Base-by-base conservation (phyloP, 1,284 basidiomycete species). In the Trametes hirsuta region DNA sequence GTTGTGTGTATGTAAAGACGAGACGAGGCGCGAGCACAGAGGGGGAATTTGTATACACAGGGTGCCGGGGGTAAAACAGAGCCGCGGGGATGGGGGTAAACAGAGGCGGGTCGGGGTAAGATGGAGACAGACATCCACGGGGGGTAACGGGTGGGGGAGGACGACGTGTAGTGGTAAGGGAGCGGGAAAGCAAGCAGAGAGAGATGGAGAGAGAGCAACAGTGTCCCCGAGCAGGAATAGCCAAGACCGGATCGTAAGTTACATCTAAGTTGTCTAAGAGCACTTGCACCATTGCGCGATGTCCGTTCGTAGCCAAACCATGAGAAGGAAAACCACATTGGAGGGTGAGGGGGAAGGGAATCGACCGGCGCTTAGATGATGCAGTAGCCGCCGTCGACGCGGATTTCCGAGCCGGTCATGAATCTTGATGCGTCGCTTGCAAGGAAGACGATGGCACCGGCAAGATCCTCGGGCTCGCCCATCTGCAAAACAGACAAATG, bases 321-420 rank as follows among this genome's bases (percentile, higher is more conserved):
- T 22, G 34, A 44, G 30, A 44, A 21, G 24, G 24, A 18, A 39
- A 48, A 55, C 37, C 36, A 35, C 10, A 25, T 11, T 30, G 30
- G 30, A 30, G 41, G 14, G 18, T n/a, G 50, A 12, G 34, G 24
- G 35, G 46, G 34, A 30, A 11, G 2, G 22, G 37, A 8, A 8
- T 8, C 5, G 30, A 8, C 30, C 5, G 30, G 22, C 46, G 51
- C 47, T 81, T 80, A 91, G 65, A 91, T 80, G 55, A 80, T 68
- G 72, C 87, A 89, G 73, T 95, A 95, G 22, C 93, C 94, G 25
- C 94, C 94, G 69, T 96, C 94, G 45, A 96, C 87, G 15, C 88
- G 85, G 62, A 96, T 77, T 68, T 96, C 93, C 4, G 87, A 78
- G 8, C 94, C 94, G 1, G 94, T 96, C 79, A 94, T 88, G 75